These are phyloP conservation scores for Nadsonia starkeyi-henricii DNA, from an alignment of 1,139 yeast species.

Conservation along the genomic window DNA sequence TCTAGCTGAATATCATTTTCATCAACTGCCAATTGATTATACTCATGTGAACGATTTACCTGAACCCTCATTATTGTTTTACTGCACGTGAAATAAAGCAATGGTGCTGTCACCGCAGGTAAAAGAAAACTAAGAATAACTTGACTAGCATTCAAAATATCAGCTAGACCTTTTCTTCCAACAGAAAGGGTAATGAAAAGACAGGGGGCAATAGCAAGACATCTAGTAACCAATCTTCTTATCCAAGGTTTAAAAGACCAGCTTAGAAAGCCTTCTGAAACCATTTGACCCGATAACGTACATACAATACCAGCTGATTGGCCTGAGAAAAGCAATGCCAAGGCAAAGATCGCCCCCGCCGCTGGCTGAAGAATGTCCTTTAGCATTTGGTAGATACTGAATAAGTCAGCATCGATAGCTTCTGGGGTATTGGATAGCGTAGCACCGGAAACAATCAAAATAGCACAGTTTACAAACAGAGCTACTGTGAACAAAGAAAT, in stretches of 20 bases:
- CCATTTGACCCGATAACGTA: constrained; percentile 78
- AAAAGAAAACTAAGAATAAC: constrained; percentile 58
- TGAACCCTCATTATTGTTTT: constrained; percentile 45
- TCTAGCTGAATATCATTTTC: background rate
- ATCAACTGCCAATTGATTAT: background rate
- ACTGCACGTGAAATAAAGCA: constrained; percentile 58
- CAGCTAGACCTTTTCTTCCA: constrained; percentile 51
- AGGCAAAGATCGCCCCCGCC: constrained; percentile 65
- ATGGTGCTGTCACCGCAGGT: constrained; percentile 66
- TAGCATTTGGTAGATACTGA: constrained; percentile 50
- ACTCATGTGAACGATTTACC: constrained; percentile 8
- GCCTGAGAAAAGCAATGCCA: constrained; percentile 63
- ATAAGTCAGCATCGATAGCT: constrained; percentile 61
- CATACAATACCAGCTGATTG: constrained; percentile 79
- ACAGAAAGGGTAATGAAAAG: constrained; percentile 39
- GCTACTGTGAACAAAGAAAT: constrained; percentile 64
- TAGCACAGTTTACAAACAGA: constrained; percentile 65
- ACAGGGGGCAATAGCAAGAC: constrained; percentile 62
- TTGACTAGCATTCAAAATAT: constrained; percentile 60
- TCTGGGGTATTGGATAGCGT: constrained; percentile 47
- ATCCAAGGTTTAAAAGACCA: constrained; percentile 72
- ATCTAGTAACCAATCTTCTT: constrained; percentile 55
- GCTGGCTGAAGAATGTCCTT: constrained; percentile 46
- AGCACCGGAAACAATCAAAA: constrained; percentile 61
- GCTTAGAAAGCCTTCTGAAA: constrained; percentile 66